Conservation (phyloP, 208 protist species). For the Trypanosoma boissoni region DNA sequence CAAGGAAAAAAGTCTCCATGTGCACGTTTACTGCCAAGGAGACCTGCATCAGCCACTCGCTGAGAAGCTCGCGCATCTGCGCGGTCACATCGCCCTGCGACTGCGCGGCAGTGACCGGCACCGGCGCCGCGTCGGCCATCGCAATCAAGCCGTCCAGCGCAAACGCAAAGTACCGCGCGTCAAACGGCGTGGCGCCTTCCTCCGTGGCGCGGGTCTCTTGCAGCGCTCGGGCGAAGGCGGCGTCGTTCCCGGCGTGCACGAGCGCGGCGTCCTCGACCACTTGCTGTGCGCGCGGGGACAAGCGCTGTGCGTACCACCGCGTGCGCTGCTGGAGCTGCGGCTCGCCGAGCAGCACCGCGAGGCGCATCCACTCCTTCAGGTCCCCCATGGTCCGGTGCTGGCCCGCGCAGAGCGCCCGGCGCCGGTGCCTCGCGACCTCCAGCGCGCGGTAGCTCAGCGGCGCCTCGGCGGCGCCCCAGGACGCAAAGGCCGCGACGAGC, state of each 20-base stretch:
- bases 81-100: constrained; percentile 25
- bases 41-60: constrained; percentile 37
- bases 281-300: constrained; percentile 30
- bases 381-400: constrained; percentile 46
- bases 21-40: constrained; percentile 27
- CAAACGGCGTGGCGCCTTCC: constrained; percentile 26
- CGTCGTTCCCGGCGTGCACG: not conserved
- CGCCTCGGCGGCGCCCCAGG: not conserved
- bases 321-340: constrained; percentile 23
- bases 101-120: constrained; percentile 3
- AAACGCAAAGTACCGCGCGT: constrained; percentile 42
- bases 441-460: constrained; percentile 42
- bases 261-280: constrained; percentile 31
- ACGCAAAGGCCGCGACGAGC: not conserved
- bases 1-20: constrained; percentile 81
- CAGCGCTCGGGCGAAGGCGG: constrained; percentile 27
- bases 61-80: constrained; percentile 14
- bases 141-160: constrained; percentile 61
- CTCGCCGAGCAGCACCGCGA: constrained; percentile 49
- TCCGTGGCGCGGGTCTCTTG: constrained; percentile 27
- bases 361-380: constrained; percentile 52
- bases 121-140: constrained; percentile 41
- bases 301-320: constrained; percentile 26
- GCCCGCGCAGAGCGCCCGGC: constrained; percentile 39
- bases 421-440: constrained; percentile 42